Evolutionary conservation across 306 rosid genomes (phyloP).

Genomic region (Cucumis hystrix): DNA sequence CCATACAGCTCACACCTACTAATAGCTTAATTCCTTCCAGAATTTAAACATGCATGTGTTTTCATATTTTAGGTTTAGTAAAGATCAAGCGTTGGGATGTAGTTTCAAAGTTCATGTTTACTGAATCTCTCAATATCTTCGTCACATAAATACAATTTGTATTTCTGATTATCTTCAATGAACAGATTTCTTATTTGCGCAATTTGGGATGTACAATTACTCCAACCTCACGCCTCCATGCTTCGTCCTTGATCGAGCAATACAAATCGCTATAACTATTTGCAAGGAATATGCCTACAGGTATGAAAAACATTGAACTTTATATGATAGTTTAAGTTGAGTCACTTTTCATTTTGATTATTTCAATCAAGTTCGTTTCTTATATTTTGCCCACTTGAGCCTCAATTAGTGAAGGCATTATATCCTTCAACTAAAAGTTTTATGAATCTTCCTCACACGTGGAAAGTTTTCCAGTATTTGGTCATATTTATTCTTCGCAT

Average conservation of each 20-base stretch:
- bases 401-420: neutral
- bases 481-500: neutral
- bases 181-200: slow-evolving; percentile 75
- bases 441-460: neutral
- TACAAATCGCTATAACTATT: slow-evolving; percentile 57
- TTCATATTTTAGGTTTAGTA: neutral
- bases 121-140: neutral
- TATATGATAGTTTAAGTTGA: neutral
- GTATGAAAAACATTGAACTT: neutral
- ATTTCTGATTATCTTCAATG: neutral
- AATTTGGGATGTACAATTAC: slow-evolving; percentile 68
- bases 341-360: neutral
- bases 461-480: neutral
- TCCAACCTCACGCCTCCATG: slow-evolving; percentile 85
- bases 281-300: neutral
- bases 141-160: neutral
- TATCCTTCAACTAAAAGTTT: no score
- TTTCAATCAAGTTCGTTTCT: neutral
- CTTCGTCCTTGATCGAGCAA: slow-evolving; percentile 83
- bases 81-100: neutral
- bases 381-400: neutral
- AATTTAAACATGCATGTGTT: no score
- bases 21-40: no score
- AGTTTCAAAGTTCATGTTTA: no score
- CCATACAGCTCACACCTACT: no score